These are phyloP conservation scores for Tulasnella sp. DNA, from an alignment of 768 basidiomycete genomes.

Conservation along the genomic window DNA sequence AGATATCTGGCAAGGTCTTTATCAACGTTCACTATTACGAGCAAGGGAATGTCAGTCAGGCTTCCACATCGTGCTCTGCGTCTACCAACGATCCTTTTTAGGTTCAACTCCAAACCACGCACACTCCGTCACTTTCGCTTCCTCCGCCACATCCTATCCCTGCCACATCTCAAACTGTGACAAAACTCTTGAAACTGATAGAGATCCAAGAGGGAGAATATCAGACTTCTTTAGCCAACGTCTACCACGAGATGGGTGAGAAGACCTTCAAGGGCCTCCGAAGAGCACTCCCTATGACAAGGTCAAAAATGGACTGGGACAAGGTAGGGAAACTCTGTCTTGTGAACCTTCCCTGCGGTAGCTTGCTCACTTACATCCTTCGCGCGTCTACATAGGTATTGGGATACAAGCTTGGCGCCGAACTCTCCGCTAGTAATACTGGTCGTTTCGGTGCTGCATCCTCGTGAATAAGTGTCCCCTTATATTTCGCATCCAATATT, in stretches of 20 bases:
- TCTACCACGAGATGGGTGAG: conserved; percentile 85
- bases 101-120: conserved; percentile 84
- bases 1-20: conserved; percentile 62
- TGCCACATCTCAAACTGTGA: conserved; percentile 45
- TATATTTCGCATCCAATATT: not conserved
- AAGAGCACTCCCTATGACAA: conserved; percentile 82
- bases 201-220: conserved; percentile 73
- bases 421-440: conserved; percentile 55
- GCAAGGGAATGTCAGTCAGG: conserved; percentile 72
- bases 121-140: conserved; percentile 55
- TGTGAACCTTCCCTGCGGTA: not conserved
- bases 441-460: conserved; percentile 7
- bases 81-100: conserved; percentile 29
- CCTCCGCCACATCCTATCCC: conserved; percentile 46
- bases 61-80: not conserved
- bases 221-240: conserved; percentile 68
- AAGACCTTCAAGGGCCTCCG: conserved; percentile 88
- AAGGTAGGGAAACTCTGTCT: conserved; percentile 51
- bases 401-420: conserved; percentile 68
- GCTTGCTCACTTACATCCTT: not conserved
- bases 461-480: not conserved
- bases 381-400: conserved; percentile 34
- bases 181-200: conserved; percentile 72
- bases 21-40: conserved; percentile 96
- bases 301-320: conserved; percentile 95